Evolutionary conservation across 306 rosid genomes (phyloP).

Genomic region (Prosopis cineraria): DNA sequence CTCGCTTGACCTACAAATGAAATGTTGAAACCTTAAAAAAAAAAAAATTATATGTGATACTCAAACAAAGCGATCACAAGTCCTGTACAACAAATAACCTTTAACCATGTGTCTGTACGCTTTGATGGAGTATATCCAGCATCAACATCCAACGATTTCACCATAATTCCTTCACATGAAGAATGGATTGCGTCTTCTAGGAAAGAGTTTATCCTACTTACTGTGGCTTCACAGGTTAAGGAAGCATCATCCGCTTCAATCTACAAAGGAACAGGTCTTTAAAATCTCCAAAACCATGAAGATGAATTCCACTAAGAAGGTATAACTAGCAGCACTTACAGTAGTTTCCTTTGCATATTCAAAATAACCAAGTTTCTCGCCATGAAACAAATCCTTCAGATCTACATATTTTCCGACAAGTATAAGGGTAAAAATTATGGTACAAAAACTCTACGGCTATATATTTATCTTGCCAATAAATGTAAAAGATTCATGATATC

Average conservation of each 20-base stretch:
- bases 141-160: slow-evolving; percentile 79
- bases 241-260: slow-evolving; percentile 79
- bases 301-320: slow-evolving; percentile 20
- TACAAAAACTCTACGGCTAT: background rate
- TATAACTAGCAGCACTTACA: slow-evolving; percentile 50
- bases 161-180: slow-evolving; percentile 94
- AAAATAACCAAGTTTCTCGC: slow-evolving; percentile 71
- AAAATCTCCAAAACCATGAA: background rate
- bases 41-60: slow-evolving; percentile 13
- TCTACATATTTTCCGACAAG: slow-evolving; percentile 47
- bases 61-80: slow-evolving; percentile 1
- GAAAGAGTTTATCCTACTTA: slow-evolving; percentile 60
- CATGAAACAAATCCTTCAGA: slow-evolving; percentile 67
- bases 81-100: slow-evolving; percentile 50
- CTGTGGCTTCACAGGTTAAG: slow-evolving; percentile 59
- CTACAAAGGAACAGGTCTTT: slow-evolving; percentile 45
- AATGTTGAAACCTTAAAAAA: slow-evolving; percentile 9
- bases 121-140: slow-evolving; percentile 91
- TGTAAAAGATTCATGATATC: slow-evolving; percentile 20
- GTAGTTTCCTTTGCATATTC: slow-evolving; percentile 83
- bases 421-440: slow-evolving; percentile 15
- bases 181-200: slow-evolving; percentile 69
- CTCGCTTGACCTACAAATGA: slow-evolving; percentile 81
- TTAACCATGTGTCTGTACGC: slow-evolving; percentile 87
- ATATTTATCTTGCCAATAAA: slow-evolving; percentile 27